Evolutionary conservation across 1,139 yeast species (phyloP).

Genomic region (Hansenula lynferdii): DNA sequence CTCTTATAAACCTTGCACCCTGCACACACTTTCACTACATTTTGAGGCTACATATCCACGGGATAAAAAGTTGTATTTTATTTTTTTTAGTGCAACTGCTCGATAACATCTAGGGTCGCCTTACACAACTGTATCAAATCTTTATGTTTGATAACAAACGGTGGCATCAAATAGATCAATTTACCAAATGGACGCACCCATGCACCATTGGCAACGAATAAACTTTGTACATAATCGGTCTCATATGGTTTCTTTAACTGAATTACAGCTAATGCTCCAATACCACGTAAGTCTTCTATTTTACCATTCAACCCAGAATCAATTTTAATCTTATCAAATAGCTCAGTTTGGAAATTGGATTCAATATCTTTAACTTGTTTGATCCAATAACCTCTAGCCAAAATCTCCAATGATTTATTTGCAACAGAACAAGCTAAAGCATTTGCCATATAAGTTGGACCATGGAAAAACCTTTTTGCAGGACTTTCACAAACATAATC

Average conservation of each 20-base stretch:
- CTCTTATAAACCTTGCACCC: no score
- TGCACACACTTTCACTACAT: no score
- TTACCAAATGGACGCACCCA: conserved; percentile 26
- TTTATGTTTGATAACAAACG: conserved; percentile 20
- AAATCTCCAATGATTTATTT: conserved; percentile 26
- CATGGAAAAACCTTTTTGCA: conserved; percentile 26
- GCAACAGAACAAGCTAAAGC: conserved; percentile 32
- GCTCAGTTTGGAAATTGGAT: conserved; percentile 17
- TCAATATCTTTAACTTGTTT: conserved; percentile 21
- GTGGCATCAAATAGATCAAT: conserved; percentile 26
- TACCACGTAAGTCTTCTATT: conserved; percentile 22
- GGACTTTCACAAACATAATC: conserved; percentile 22
- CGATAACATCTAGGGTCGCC: conserved; percentile 3
- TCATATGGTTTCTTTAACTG: conserved; percentile 22
- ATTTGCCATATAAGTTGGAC: conserved; percentile 33
- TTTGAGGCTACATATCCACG: no score
- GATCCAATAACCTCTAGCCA: conserved; percentile 23
- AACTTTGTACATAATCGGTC: conserved; percentile 18
- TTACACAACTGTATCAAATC: conserved; percentile 10
- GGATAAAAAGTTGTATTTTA: not conserved
- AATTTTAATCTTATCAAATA: conserved; percentile 11
- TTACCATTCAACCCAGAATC: conserved; percentile 20
- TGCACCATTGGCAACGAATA: conserved; percentile 20
- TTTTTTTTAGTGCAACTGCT: not conserved
- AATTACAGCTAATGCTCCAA: conserved; percentile 28